Conservation (phyloP, 805 yeast species). For the Candida suzukii region DNA sequence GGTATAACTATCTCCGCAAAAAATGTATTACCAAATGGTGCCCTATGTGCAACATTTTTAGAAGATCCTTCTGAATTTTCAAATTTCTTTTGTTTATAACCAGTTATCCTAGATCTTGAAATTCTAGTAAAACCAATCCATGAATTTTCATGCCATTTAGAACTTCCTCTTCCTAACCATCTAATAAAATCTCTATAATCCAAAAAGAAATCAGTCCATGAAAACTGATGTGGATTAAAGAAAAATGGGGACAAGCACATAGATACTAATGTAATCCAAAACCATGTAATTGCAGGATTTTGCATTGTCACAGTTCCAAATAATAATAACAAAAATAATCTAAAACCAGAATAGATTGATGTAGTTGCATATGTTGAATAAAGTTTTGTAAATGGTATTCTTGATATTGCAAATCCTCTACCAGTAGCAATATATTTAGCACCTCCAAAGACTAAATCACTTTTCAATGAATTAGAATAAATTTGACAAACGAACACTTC, state of each 20-base stretch:
- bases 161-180: conserved; percentile 82
- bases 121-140: conserved; percentile 75
- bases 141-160: conserved; percentile 57
- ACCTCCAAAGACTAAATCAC: conserved; percentile 82
- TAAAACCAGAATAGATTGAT: conserved; percentile 74
- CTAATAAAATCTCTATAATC: conserved; percentile 45
- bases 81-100: conserved; percentile 61
- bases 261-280: conserved; percentile 42
- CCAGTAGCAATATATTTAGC: conserved; percentile 92
- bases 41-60: conserved; percentile 43
- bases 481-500: conserved; percentile 95
- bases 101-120: conserved; percentile 84
- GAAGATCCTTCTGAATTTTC: conserved; percentile 53
- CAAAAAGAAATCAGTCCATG: conserved; percentile 37
- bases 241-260: conserved; percentile 43
- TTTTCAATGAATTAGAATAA: conserved; percentile 69
- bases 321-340: conserved; percentile 58
- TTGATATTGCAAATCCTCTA: conserved; percentile 84
- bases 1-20: conserved; percentile 79
- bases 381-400: conserved; percentile 63
- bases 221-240: conserved; percentile 49
- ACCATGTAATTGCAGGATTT: conserved; percentile 64
- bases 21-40: conserved; percentile 69
- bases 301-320: conserved; percentile 79
- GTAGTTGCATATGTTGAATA: conserved; percentile 71